Percentiles rank a stretch among this genome's conserved stretches.
Conservation (phyloP, 306 rosid species). For the Betula pendula region DNA sequence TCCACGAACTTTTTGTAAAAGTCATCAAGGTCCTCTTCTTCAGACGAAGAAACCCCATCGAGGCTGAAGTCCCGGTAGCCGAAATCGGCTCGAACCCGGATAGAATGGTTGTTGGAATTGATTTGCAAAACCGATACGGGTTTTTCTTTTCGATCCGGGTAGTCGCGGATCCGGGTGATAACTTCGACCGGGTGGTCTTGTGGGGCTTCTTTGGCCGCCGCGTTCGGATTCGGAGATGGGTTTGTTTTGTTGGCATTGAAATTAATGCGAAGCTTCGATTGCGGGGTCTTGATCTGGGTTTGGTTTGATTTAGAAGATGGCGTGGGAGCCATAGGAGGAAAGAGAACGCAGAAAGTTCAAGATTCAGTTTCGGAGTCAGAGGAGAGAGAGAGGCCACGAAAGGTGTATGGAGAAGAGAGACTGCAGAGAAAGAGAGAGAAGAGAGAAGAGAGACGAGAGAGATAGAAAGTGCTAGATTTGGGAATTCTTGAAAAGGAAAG, state of each 20-base stretch:
- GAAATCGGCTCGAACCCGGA: conserved; percentile 82
- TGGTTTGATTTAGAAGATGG: conserved; percentile 74
- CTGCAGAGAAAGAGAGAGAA: conserved; percentile 9
- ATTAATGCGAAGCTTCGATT: conserved; percentile 76
- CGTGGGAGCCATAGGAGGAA: conserved; percentile 77
- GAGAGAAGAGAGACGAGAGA: conserved; percentile 15
- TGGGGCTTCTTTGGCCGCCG: conserved; percentile 47
- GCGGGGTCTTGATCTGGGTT: conserved; percentile 62
- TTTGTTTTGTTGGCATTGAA: conserved; percentile 52
- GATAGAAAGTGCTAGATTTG: conserved; percentile 1
- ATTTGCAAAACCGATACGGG: conserved; percentile 60
- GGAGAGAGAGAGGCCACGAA: conserved; percentile 24
- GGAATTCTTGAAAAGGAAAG: conserved; percentile 20
- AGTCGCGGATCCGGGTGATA: conserved; percentile 85
- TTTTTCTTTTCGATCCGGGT: conserved; percentile 77
- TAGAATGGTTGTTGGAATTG: conserved; percentile 47
- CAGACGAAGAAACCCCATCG: conserved; percentile 88
- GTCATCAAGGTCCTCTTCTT: conserved; percentile 68
- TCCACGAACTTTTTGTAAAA: conserved; percentile 74
- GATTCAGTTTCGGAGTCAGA: conserved; percentile 37
- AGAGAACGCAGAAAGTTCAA: conserved; percentile 31
- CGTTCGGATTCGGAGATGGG: conserved; percentile 62
- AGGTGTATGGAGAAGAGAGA: conserved; percentile 5
- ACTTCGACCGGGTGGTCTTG: conserved; percentile 92
- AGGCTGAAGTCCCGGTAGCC: conserved; percentile 94